Conservation (phyloP, 768 basidiomycete species). For the Tricholoma sp. region DNA sequence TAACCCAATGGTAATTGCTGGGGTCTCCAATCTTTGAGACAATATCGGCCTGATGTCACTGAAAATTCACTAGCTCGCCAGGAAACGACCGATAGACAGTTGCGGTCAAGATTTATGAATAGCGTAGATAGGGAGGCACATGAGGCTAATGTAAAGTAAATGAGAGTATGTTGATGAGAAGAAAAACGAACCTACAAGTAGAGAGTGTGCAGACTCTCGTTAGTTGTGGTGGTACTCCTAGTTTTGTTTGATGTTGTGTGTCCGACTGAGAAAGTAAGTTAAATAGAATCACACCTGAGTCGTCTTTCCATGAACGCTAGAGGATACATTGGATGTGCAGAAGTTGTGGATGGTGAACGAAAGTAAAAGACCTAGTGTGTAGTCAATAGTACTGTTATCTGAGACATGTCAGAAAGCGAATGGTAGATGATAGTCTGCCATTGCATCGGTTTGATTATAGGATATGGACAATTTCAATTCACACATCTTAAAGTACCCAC, state of each 20-base stretch:
- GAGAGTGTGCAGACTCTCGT: background rate
- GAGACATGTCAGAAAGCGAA: constrained; percentile 49
- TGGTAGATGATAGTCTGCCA: constrained; percentile 52
- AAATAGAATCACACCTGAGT: no score
- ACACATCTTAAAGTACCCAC: constrained; percentile 63
- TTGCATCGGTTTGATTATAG: constrained; percentile 3
- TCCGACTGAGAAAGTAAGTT: background rate
- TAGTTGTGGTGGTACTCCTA: background rate
- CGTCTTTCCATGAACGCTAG: constrained; percentile 34
- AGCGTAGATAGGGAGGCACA: background rate
- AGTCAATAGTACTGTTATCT: constrained; percentile 42
- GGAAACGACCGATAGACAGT: background rate
- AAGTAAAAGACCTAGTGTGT: constrained; percentile 62
- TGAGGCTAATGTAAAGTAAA: background rate
- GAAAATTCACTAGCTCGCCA: background rate
- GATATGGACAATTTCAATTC: background rate
- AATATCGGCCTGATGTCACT: no score
- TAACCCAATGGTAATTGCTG: background rate
- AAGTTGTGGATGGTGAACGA: constrained; percentile 65
- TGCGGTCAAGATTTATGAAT: background rate
- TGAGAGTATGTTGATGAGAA: background rate
- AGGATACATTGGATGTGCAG: constrained; percentile 50
- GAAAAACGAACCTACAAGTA: background rate
- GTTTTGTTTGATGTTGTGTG: background rate
- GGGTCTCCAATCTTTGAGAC: background rate